These are phyloP conservation scores for Naganishia kalamii DNA, from an alignment of 768 basidiomycete genomes.

Conservation along the genomic window DNA sequence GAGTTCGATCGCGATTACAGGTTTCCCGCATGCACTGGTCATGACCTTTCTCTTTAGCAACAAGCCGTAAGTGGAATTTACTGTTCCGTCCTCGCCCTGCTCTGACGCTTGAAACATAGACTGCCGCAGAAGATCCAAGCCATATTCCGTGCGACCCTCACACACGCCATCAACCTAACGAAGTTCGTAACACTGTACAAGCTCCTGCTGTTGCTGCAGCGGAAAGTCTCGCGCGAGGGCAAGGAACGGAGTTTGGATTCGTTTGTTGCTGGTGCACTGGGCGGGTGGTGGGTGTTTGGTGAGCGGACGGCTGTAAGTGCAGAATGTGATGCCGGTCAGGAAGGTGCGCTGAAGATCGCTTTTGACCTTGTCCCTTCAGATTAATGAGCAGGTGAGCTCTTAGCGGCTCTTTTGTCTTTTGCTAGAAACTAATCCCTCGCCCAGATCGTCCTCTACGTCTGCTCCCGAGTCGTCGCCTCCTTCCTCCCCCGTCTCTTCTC, in stretches of 20 bases:
- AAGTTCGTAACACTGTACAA: conserved; percentile 95
- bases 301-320: conserved; percentile 49
- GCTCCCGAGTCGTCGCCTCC: conserved; percentile 82
- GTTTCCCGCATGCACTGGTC: conserved; percentile 91
- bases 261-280: conserved; percentile 84
- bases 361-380: conserved; percentile 57
- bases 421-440: neutral
- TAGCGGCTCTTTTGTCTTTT: neutral
- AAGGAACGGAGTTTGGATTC: conserved; percentile 76
- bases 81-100: conserved; percentile 13
- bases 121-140: conserved; percentile 42
- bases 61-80: conserved; percentile 63
- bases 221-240: conserved; percentile 50
- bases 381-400: conserved; percentile 44
- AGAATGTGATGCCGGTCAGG: conserved; percentile 49
- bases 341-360: conserved; percentile 76
- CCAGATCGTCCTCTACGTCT: conserved; percentile 93
- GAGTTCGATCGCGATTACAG: conserved; percentile 16
- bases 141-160: conserved; percentile 78
- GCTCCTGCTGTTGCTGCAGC: conserved; percentile 72
- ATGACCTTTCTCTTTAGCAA: conserved; percentile 92
- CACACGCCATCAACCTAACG: conserved; percentile 84
- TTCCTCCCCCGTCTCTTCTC: conserved; percentile 67
- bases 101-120: neutral
- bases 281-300: conserved; percentile 61